phyloP scores from a whole-genome alignment of 768 basidiomycete genomes.

The Favolaschia claudopus region DNA sequence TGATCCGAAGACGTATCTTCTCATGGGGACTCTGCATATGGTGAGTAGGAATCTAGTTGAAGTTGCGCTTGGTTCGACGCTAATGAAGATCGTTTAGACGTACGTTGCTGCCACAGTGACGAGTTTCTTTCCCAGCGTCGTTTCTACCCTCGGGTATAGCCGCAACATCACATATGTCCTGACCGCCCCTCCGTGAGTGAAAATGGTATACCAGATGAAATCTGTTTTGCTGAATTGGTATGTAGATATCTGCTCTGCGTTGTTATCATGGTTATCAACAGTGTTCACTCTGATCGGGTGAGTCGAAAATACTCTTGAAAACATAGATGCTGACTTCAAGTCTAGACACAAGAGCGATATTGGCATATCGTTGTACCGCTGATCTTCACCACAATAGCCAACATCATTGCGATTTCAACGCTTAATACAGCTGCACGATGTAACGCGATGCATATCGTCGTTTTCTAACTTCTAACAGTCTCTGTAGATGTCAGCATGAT shows the following conservation, averaged over 20 bases:
- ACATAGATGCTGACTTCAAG: background rate
- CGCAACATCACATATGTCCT: slow-evolving; percentile 25
- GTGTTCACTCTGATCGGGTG: slow-evolving; percentile 22
- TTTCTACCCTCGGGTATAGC: slow-evolving; percentile 21
- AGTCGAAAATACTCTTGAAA: background rate
- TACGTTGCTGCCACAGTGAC: slow-evolving; percentile 22
- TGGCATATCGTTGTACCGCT: slow-evolving; percentile 24
- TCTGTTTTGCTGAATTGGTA: background rate
- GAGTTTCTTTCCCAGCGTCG: slow-evolving; percentile 25
- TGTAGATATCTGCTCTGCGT: slow-evolving; percentile 21
- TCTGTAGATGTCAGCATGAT: slow-evolving; percentile 24
- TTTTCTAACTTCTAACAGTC: background rate
- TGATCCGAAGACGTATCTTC: slow-evolving; percentile 60
- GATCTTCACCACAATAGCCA: slow-evolving; percentile 14
- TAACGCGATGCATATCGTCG: background rate
- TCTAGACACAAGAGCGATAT: slow-evolving; percentile 20
- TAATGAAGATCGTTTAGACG: background rate
- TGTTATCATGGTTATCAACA: slow-evolving; percentile 15
- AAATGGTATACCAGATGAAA: no score
- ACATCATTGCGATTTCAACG: slow-evolving; percentile 24
- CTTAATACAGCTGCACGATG: slow-evolving; percentile 23
- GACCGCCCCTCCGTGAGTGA: slow-evolving; percentile 21
- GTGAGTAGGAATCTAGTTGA: background rate
- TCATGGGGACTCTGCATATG: slow-evolving; percentile 25
- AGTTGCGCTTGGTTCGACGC: background rate